Conservation (phyloP, 2,329 filamentous ascomycete genomes). For the Ceratocystis cubensis region DNA sequence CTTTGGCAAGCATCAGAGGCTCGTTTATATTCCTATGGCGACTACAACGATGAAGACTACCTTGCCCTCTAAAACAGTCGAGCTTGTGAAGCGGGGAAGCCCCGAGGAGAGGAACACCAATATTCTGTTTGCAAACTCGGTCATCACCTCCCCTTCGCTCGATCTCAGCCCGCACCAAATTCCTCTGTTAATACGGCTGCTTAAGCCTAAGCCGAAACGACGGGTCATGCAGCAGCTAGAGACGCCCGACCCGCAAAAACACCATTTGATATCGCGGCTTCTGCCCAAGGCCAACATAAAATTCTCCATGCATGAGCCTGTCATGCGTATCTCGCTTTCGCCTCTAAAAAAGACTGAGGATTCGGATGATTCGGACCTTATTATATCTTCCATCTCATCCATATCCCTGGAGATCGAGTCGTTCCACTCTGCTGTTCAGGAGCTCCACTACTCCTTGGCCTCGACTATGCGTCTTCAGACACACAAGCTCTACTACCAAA, state of each 20-base stretch:
- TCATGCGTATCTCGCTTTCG: slow-evolving; percentile 77
- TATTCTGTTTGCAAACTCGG: slow-evolving; percentile 89
- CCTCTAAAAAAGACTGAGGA: slow-evolving; percentile 53
- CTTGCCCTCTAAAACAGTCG: slow-evolving; percentile 83
- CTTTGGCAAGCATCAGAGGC: slow-evolving; percentile 69
- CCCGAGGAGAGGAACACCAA: slow-evolving; percentile 83
- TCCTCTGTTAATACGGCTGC: slow-evolving; percentile 66
- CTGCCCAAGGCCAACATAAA: slow-evolving; percentile 91
- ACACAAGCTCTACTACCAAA: slow-evolving; percentile 90
- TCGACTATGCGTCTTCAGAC: slow-evolving; percentile 73
- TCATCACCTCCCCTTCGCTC: slow-evolving; percentile 88
- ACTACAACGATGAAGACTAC: slow-evolving; percentile 93
- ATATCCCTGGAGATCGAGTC: slow-evolving; percentile 88
- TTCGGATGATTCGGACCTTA: slow-evolving; percentile 78
- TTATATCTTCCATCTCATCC: slow-evolving; percentile 90
- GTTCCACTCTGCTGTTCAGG: slow-evolving; percentile 75
- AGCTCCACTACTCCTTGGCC: slow-evolving; percentile 74
- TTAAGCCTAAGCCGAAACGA: slow-evolving; percentile 39
- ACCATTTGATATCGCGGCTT: slow-evolving; percentile 73
- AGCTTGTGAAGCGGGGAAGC: slow-evolving; percentile 58
- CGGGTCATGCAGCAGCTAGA: background rate
- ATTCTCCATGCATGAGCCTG: slow-evolving; percentile 91
- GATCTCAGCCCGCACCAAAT: slow-evolving; percentile 88
- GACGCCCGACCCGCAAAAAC: slow-evolving; percentile 29
- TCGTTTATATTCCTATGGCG: slow-evolving; percentile 92